A percentile compares a stretch with the other conserved stretches of the same genome.
These are phyloP conservation scores for Ogataea philodendri DNA, from an alignment of 805 yeast genomes.

Conservation along the genomic window DNA sequence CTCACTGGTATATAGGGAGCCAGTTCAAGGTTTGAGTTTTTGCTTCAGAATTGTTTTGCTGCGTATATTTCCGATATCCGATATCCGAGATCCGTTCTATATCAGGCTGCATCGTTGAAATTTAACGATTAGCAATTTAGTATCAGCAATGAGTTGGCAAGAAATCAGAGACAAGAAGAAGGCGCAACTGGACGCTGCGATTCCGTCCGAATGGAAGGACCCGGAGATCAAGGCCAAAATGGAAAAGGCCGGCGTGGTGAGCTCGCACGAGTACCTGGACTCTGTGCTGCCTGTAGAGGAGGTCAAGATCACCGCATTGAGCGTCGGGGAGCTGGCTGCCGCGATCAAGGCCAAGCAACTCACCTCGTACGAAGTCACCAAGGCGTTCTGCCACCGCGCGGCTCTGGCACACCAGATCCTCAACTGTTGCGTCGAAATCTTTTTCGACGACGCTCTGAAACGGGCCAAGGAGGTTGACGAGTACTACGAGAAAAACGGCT, in stretches of 20 bases:
- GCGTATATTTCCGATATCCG: not conserved
- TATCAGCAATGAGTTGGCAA: conserved; percentile 11
- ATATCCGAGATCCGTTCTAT: conserved; percentile 4
- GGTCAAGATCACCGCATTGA: conserved; percentile 37
- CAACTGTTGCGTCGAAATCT: conserved; percentile 42
- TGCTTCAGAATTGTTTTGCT: too few species aligned
- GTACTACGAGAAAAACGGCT: conserved; percentile 44
- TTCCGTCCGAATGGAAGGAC: conserved; percentile 46
- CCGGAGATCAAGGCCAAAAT: conserved; percentile 35
- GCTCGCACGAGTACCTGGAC: conserved; percentile 39
- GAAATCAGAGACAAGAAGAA: conserved; percentile 13
- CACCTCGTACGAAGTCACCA: conserved; percentile 45
- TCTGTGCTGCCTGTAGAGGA: conserved; percentile 33
- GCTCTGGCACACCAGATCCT: conserved; percentile 55
- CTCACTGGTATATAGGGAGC: too few species aligned
- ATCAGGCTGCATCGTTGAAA: too few species aligned
- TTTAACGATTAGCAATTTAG: not conserved
- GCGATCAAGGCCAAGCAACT: conserved; percentile 34
- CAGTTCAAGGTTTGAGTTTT: too few species aligned
- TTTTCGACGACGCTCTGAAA: conserved; percentile 57
- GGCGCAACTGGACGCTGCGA: conserved; percentile 8
- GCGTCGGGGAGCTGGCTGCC: conserved; percentile 18
- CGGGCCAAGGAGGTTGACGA: conserved; percentile 57
- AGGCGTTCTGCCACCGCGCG: conserved; percentile 59
- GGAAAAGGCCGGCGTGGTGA: conserved; percentile 37